Evolutionary conservation across 495 filamentous ascomycete species (phyloP).

Genomic region (Gamarada debralockiae): DNA sequence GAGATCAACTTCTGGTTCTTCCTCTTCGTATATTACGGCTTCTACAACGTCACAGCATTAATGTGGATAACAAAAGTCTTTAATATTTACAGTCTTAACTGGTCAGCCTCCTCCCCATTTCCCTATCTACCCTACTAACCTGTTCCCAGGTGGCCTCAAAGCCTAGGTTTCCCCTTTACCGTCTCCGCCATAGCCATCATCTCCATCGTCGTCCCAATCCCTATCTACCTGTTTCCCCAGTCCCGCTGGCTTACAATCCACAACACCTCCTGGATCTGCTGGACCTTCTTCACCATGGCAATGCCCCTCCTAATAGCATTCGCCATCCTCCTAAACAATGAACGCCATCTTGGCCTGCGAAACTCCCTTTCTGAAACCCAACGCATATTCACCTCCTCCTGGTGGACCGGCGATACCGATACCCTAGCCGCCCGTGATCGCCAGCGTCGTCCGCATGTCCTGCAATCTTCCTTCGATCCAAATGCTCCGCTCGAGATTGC

Average conservation of each 20-base stretch:
- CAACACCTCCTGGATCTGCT: constrained; percentile 60
- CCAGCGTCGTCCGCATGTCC: constrained; percentile 25
- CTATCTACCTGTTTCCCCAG: constrained; percentile 50
- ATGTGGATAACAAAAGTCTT: constrained; percentile 68
- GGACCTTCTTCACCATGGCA: constrained; percentile 62
- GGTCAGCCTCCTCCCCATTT: constrained; percentile 26
- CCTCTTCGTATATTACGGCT: constrained; percentile 60
- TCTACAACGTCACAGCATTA: constrained; percentile 59
- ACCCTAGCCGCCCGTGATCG: constrained; percentile 15
- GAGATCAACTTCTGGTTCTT: constrained; percentile 68
- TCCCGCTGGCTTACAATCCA: constrained; percentile 44
- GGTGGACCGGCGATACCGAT: constrained; percentile 46
- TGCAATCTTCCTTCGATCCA: constrained; percentile 21
- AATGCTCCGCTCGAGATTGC: constrained; percentile 21
- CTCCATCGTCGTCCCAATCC: constrained; percentile 49
- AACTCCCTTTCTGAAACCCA: constrained; percentile 57
- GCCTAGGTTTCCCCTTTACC: constrained; percentile 54
- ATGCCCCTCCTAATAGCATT: constrained; percentile 58
- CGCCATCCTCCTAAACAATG: constrained; percentile 52
- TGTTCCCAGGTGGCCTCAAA: constrained; percentile 48
- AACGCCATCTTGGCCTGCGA: constrained; percentile 50
- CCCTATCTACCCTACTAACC: background rate
- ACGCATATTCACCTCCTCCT: constrained; percentile 56
- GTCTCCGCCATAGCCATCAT: constrained; percentile 50
- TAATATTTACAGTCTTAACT: constrained; percentile 62